phyloP scores from a whole-genome alignment of 495 filamentous ascomycete genomes.

The Glonium stellatum region DNA sequence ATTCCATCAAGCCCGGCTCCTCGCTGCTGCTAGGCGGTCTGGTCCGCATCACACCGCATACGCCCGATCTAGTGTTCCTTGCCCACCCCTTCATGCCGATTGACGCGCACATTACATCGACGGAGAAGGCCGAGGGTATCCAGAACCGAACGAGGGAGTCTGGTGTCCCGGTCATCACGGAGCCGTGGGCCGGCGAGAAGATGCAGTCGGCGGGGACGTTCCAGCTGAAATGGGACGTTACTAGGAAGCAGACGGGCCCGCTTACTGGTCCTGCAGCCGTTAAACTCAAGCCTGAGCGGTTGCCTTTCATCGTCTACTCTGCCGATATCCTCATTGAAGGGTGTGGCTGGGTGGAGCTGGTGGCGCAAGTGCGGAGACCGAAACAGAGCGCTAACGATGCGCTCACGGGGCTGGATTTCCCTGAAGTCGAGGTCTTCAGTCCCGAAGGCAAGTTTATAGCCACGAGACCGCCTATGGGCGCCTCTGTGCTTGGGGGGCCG shows the following conservation, averaged over 20 bases:
- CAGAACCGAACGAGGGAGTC: constrained; percentile 51
- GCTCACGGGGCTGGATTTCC: constrained; percentile 37
- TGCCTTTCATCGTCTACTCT: constrained; percentile 73
- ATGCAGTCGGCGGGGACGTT: constrained; percentile 66
- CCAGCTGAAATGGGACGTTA: constrained; percentile 72
- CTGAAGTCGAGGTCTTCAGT: constrained; percentile 74
- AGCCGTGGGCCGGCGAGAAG: constrained; percentile 48
- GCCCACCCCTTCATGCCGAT: constrained; percentile 75
- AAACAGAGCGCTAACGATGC: constrained; percentile 17
- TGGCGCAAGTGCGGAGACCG: constrained; percentile 64
- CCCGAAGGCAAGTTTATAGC: constrained; percentile 75
- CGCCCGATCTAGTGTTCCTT: constrained; percentile 55
- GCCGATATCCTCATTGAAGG: constrained; percentile 86
- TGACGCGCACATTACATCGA: constrained; percentile 64
- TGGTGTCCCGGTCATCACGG: constrained; percentile 52
- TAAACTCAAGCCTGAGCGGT: constrained; percentile 44
- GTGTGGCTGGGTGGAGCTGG: constrained; percentile 87
- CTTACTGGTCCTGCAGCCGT: constrained; percentile 47
- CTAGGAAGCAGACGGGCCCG: constrained; percentile 57
- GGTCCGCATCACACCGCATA: constrained; percentile 75
- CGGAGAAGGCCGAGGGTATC: constrained; percentile 64
- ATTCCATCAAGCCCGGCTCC: constrained; percentile 65
- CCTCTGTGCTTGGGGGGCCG: constrained; percentile 47
- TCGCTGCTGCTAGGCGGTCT: constrained; percentile 80
- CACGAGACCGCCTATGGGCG: constrained; percentile 63